Conservation (phyloP, 2,329 filamentous ascomycete species). For the Ceratocystis huliohia region DNA sequence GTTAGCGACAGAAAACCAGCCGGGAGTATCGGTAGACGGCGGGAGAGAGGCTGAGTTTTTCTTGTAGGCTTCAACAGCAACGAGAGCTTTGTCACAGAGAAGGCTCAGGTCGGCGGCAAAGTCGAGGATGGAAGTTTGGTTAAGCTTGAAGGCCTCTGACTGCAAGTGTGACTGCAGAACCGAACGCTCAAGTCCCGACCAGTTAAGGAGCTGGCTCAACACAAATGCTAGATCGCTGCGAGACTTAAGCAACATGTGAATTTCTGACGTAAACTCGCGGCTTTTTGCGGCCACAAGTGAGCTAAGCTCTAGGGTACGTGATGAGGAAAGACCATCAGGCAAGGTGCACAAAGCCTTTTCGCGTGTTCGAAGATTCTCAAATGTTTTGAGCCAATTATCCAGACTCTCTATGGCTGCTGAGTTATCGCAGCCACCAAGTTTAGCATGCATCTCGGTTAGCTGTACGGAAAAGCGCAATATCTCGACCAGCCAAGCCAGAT, state of each 20-base stretch:
- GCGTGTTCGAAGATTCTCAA: slow-evolving; percentile 34
- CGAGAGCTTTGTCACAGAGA: slow-evolving; percentile 63
- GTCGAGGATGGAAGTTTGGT: slow-evolving; percentile 24
- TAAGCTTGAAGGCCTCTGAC: slow-evolving; percentile 12
- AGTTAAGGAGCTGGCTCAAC: slow-evolving; percentile 52
- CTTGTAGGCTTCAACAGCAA: slow-evolving; percentile 62
- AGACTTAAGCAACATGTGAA: slow-evolving; percentile 31
- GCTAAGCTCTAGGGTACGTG: slow-evolving; percentile 28
- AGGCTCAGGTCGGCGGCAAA: slow-evolving; percentile 49
- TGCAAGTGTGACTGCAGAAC: slow-evolving; percentile 22
- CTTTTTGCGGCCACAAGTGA: slow-evolving; percentile 30
- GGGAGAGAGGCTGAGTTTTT: slow-evolving; percentile 43
- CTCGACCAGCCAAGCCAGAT: slow-evolving; percentile 49
- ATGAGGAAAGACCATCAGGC: slow-evolving; percentile 39
- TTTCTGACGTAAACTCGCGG: slow-evolving; percentile 28
- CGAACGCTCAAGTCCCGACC: slow-evolving; percentile 37
- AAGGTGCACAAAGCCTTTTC: slow-evolving; percentile 36
- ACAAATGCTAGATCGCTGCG: slow-evolving; percentile 52
- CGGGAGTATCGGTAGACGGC: slow-evolving; percentile 44
- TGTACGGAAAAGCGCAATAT: slow-evolving; percentile 51
- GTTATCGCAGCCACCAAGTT: slow-evolving; percentile 45
- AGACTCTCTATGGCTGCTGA: slow-evolving; percentile 35
- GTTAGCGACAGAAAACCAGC: slow-evolving; percentile 35
- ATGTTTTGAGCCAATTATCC: slow-evolving; percentile 36
- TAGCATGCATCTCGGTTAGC: slow-evolving; percentile 53